Base-by-base conservation (phyloP, 345 rosid genomes). In the Luvunga scandens region DNA sequence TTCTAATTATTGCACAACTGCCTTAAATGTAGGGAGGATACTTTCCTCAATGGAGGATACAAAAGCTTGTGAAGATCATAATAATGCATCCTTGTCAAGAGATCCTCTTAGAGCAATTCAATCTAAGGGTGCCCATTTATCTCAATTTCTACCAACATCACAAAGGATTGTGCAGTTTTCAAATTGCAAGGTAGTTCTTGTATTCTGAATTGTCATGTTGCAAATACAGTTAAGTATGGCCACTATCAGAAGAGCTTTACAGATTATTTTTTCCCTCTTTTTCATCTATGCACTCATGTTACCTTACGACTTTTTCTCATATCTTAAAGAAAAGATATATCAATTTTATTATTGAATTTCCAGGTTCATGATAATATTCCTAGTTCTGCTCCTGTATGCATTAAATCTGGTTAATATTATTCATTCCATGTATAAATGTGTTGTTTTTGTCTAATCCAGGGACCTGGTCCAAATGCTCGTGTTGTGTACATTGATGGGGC, bases 141-240 rank as follows among this genome's bases (percentile, higher is more conserved):
- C 98, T 13, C 98, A 91, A 78, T 95, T 95, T 81, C 91, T 95
- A 57, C 98, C 98, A 57, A 95, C 98, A 77, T 95, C 98, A n/a
- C 86, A 89, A 65, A 85, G 98, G 73, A 95, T 95, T 78, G 98
- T 95, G 78, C 98, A 95, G 66, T 95, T 95, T 79, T 95, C 98
- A n/a, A 95, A 89, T 89, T 98, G 92, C 69, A 87, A 92, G 99
- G 99, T 93, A 84, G 61, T 25, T 31, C 25, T 27, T 79, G 39
- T 36, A 56, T 31, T 68, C 39, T 62, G 48, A 50, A 31, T 8
- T 75, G 59, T 68, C 9, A 30, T 28, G 21, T 56, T 79, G 9
- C 22, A 9, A 70, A 62, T 45, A 24, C 24, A 48, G 61, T 36
- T 13, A 45, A 74, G 34, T 71, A n/a, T 42, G 30, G 31, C 28